Base-by-base conservation (phyloP, 2,329 filamentous ascomycete species). In the Cadophora luteo-olivacea region DNA sequence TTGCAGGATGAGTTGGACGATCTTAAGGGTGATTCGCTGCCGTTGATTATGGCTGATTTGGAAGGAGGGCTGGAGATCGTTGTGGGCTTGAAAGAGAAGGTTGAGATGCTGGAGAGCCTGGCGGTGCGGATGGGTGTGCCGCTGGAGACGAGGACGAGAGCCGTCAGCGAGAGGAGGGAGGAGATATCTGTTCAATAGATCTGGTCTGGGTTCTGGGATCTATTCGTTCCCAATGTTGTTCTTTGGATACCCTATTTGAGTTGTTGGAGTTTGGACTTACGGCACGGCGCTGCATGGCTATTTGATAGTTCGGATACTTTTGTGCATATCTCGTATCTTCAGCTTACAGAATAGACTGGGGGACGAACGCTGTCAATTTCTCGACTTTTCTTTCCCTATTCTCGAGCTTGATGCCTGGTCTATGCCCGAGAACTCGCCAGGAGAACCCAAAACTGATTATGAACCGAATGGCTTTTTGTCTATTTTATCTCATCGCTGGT, bases 271-370 rank as follows among this genome's bases (percentile, higher is more conserved):
- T 45, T 7, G 19, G 38, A n/a, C n/a, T n/a, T n/a, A n/a, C n/a
- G n/a, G 62, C 33, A 48, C 8, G 33, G 62, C 41, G 49, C 57
- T 55, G 62, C 33, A 57, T 9, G 12, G 38, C 5, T n/a, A 36
- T 55, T 55, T 25, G 49, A 4, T 6, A 48, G 9, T 48, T 48
- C 22, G 16, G 19, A 22, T 22, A 22, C 3, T 9, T 41, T 64
- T 55, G 11, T 52, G 48, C 9, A 24, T 63, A 55, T 55, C 38
- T 48, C 22, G 11, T 36, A 38, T 14, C 33, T 36, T 36, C 33
- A 6, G 11, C 11, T 11, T 36, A 6, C 33, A 36, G 33, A 11
- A 36, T 36, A 36, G 33, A 36, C 33, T 36, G 33, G 5, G 11
- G 6, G 11, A 36, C 5, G 33, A 36, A 36, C 5, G 33, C 6